A percentile compares a stretch with the other conserved stretches of the same genome.
Evolutionary conservation across 331 rosid genomes (phyloP).

Genomic region (Rhamnella rubrinervis): DNA sequence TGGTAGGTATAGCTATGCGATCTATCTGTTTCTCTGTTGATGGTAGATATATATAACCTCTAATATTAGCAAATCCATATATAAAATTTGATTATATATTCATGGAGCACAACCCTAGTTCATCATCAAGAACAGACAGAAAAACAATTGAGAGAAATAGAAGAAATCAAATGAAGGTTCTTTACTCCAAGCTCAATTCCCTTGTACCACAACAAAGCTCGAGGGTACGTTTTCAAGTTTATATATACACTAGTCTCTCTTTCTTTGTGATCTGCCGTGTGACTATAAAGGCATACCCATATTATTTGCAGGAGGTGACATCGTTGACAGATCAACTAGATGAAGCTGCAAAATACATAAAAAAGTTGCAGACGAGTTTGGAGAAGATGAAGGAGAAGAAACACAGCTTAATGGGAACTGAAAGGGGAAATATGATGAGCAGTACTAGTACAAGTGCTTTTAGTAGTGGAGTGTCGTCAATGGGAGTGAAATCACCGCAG

Average conservation of each 20-base stretch:
- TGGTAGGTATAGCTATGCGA: too few species aligned
- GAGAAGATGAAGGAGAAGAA: conserved; percentile 70
- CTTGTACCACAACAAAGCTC: conserved; percentile 54
- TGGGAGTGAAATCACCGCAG: conserved; percentile 33
- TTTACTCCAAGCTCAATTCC: conserved; percentile 54
- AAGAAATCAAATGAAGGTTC: conserved; percentile 71
- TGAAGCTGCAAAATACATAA: conserved; percentile 66
- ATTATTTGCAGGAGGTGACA: conserved; percentile 35
- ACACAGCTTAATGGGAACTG: conserved; percentile 24
- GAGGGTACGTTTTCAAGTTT: conserved; percentile 27
- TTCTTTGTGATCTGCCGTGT: neutral
- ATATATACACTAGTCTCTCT: neutral
- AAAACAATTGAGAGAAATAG: conserved; percentile 60
- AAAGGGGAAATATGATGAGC: conserved; percentile 2
- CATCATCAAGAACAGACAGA: conserved; percentile 55
- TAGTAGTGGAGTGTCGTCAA: neutral
- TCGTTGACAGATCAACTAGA: conserved; percentile 61
- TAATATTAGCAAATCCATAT: neutral
- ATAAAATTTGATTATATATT: neutral
- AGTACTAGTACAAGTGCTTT: neutral
- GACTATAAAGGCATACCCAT: neutral
- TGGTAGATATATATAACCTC: neutral
- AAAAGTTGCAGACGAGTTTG: conserved; percentile 50
- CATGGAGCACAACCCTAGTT: conserved; percentile 53
- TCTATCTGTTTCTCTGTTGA: too few species aligned